Conservation (phyloP, 345 rosid species). For the Aegle marmelos region DNA sequence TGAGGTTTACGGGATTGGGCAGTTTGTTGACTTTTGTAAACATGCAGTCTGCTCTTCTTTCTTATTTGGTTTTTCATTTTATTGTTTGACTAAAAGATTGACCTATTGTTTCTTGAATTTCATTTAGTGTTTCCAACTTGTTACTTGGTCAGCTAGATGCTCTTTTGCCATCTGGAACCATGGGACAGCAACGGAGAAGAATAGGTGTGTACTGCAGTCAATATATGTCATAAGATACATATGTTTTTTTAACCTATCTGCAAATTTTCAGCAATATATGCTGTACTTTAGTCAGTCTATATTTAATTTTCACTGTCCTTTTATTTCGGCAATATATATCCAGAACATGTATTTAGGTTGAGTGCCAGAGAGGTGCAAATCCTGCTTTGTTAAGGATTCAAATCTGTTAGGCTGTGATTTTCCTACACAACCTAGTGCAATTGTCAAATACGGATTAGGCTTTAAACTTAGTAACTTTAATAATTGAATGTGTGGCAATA, state of each 20-base stretch:
- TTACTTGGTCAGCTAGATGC: constrained; percentile 68
- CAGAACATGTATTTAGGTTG: background rate
- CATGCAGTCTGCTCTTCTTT: background rate
- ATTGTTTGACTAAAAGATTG: background rate
- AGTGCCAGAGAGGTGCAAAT: background rate
- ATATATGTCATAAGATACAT: background rate
- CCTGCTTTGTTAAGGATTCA: background rate
- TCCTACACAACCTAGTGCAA: background rate
- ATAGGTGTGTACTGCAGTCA: constrained; percentile 47
- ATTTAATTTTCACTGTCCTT: background rate
- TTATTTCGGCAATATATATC: background rate
- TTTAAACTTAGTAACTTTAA: background rate
- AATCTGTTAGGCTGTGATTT: background rate
- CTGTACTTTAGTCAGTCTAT: background rate
- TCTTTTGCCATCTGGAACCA: constrained; percentile 66
- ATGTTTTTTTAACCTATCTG: background rate
- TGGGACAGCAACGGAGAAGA: constrained; percentile 76
- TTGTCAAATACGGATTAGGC: background rate
- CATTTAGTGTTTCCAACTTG: constrained; percentile 49
- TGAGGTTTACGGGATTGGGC: background rate
- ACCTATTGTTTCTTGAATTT: constrained; percentile 13
- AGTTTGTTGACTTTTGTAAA: background rate
- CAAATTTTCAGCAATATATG: background rate
- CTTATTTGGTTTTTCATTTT: background rate
- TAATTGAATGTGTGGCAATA: background rate